Base-by-base conservation (phyloP, 2,329 filamentous ascomycete genomes). In the Cladophialophora exuberans region DNA sequence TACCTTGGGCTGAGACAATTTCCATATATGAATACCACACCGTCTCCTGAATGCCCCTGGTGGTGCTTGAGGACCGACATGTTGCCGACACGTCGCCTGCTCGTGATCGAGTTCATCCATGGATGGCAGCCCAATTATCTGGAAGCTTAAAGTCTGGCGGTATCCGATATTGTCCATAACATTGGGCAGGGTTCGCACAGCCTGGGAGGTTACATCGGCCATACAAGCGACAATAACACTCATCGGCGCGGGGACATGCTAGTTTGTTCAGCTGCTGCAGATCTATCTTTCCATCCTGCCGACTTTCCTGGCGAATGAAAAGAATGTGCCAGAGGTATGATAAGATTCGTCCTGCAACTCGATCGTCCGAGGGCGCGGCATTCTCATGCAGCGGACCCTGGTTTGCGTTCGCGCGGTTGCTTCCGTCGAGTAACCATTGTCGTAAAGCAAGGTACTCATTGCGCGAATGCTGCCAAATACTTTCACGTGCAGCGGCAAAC, bases 391-490 rank as follows among this genome's bases (percentile, higher is more conserved):
- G 23, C 18, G 13, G 17, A 23, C n/a, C 17, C n/a, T 11, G n/a
- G 4, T 13, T 10, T 26, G 38, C 4, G 36, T 7, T 26, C 36
- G 50, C 3, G 39, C 43, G 28, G 47, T 57, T 18, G 54, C 55
- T 28, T 41, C 64, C 68, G 63, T 79, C 76, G 6, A 79, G 66
- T 28, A 83, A 66, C 81, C 81, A 83, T 58, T 81, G 75, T 31
- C 80, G 70, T 48, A 83, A 67, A 20, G 78, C 79, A 11, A 78
- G 62, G 62, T 82, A 82, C 60, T 82, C 77, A 9, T 76, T 76
- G 1, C 72, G 69, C 0, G 73, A 72, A 65, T 81, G 78, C 54
- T 76, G 73, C 66, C 72, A 75, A 15, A 83, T 73, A 15, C 73
- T 70, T 10, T 77, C 71, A 4, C 76, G 68, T 2, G 75, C 71